A percentile compares a stretch with the other conserved stretches of the same genome.
phyloP scores from a whole-genome alignment of 768 basidiomycete species.

The Guyanaporus albipodus region DNA sequence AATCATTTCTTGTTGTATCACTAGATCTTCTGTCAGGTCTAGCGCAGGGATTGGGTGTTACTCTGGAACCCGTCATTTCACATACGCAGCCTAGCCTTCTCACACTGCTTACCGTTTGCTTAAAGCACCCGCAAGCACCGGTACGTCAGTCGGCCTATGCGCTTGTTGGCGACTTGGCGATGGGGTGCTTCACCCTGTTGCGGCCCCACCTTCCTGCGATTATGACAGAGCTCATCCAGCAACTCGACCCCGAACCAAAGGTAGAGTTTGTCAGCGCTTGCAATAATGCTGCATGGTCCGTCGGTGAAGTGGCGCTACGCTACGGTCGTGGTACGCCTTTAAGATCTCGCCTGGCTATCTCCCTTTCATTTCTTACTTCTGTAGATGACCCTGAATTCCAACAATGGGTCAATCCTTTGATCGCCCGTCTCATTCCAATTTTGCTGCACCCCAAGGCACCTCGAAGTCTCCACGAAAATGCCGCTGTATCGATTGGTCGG shows the following conservation, averaged over 20 bases:
- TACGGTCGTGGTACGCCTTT: constrained; percentile 65
- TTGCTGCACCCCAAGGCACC: constrained; percentile 90
- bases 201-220: constrained; percentile 83
- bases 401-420: constrained; percentile 86
- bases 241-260: constrained; percentile 91
- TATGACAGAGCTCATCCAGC: constrained; percentile 84
- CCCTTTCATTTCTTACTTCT: constrained; percentile 7
- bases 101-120: constrained; percentile 76
- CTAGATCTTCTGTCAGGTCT: constrained; percentile 95
- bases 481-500: constrained; percentile 96
- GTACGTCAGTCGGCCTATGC: constrained; percentile 97
- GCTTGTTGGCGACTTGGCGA: constrained; percentile 96
- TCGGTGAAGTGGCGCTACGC: constrained; percentile 93
- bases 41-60: constrained; percentile 86
- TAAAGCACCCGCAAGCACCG: constrained; percentile 94
- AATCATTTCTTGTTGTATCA: constrained; percentile 95
- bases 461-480: constrained; percentile 93
- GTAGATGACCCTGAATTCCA: constrained; percentile 82
- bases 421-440: constrained; percentile 88
- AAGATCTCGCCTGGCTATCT: background rate
- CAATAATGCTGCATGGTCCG: constrained; percentile 99
- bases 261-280: constrained; percentile 94
- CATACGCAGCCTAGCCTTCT: constrained; percentile 74
- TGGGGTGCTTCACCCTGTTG: constrained; percentile 87
- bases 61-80: constrained; percentile 69